phyloP scores from a whole-genome alignment of 2,329 filamentous ascomycete species.

The Trichophyton simii region DNA sequence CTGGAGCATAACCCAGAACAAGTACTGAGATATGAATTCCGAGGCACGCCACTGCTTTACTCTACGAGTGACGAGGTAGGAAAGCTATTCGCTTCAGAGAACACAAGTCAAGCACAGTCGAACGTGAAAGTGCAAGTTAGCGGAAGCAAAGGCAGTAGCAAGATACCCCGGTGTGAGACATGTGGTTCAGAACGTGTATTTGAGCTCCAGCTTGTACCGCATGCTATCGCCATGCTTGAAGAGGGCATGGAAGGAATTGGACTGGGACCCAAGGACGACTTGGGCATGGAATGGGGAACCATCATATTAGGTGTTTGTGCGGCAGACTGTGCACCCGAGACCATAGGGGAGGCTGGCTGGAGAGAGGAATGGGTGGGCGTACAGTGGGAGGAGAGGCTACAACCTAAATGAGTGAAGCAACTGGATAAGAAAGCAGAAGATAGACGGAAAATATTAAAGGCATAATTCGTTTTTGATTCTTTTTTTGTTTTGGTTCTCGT shows the following conservation, averaged over 20 bases:
- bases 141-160: conserved; percentile 18
- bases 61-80: conserved; percentile 64
- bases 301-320: conserved; percentile 76
- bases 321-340: conserved; percentile 58
- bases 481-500: not conserved
- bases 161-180: conserved; percentile 61
- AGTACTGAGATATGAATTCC: conserved; percentile 68
- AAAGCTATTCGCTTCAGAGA: conserved; percentile 39
- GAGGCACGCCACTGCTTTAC: conserved; percentile 64
- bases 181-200: conserved; percentile 69
- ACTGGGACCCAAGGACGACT: conserved; percentile 47
- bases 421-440: not conserved
- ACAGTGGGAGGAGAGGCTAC: conserved; percentile 72
- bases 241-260: conserved; percentile 51
- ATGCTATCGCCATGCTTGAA: conserved; percentile 81
- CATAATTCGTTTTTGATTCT: not conserved
- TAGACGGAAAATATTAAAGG: not conserved
- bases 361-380: conserved; percentile 95
- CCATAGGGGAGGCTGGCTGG: conserved; percentile 57
- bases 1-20: conserved; percentile 72
- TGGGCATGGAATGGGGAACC: conserved; percentile 96
- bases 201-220: conserved; percentile 83
- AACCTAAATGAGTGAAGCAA: not conserved
- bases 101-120: conserved; percentile 12
- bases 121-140: conserved; percentile 18